Evolutionary conservation across 192 early-diverging fungal species (phyloP).

Genomic region (Umbelopsis sp.): DNA sequence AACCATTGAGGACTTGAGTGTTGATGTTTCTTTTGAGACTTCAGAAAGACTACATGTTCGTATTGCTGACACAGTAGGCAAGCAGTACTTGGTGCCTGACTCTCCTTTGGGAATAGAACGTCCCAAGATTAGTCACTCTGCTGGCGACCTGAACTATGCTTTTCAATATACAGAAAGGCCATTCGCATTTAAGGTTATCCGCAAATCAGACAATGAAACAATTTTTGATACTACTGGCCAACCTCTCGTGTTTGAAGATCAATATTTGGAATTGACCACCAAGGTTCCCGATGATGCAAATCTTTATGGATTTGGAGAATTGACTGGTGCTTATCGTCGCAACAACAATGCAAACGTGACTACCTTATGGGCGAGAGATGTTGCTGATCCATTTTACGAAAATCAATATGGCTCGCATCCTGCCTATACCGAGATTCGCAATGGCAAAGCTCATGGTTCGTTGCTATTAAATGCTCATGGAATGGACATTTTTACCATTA

Average conservation of each 20-base stretch:
- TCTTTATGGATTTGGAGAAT: constrained; percentile 72
- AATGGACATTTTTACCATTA: constrained; percentile 58
- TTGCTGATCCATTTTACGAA: constrained; percentile 44
- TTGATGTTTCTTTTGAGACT: constrained; percentile 57
- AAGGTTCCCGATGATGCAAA: constrained; percentile 57
- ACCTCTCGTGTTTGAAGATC: constrained; percentile 63
- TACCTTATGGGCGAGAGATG: constrained; percentile 18
- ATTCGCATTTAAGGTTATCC: constrained; percentile 46
- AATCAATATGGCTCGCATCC: constrained; percentile 71
- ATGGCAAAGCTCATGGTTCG: constrained; percentile 50
- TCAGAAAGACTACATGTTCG: constrained; percentile 53
- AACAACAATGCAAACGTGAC: constrained; percentile 28
- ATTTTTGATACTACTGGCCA: constrained; percentile 47
- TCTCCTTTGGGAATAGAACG: constrained; percentile 28
- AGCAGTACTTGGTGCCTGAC: constrained; percentile 32
- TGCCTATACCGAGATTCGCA: constrained; percentile 64
- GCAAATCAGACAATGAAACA: constrained; percentile 39
- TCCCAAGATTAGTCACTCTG: constrained; percentile 6
- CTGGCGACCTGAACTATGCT: constrained; percentile 18
- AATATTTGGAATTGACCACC: constrained; percentile 67
- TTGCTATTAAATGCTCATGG: constrained; percentile 67
- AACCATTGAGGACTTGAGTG: constrained; percentile 44
- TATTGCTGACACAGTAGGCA: constrained; percentile 24
- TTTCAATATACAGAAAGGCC: constrained; percentile 39
- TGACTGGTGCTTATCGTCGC: constrained; percentile 55